Conservation (phyloP, 805 yeast species). For the Candida ulmi region DNA sequence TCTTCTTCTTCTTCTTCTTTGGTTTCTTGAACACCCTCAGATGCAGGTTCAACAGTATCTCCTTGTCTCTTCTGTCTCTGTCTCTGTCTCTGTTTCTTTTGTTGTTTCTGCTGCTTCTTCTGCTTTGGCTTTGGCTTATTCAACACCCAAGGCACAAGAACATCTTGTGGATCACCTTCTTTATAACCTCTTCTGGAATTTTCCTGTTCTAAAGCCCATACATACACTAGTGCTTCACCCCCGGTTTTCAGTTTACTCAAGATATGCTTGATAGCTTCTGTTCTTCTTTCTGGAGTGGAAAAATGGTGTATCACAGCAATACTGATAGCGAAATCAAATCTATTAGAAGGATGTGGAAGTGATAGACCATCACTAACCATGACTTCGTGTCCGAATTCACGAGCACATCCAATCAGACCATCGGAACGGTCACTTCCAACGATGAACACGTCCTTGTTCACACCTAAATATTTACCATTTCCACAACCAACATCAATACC, state of each 20-base stretch:
- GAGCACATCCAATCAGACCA: conserved; percentile 64
- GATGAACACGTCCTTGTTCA: conserved; percentile 62
- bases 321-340: conserved; percentile 78
- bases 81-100: no score
- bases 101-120: conserved; percentile 24
- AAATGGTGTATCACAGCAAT: conserved; percentile 97
- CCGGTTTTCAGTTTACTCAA: conserved; percentile 49
- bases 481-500: conserved; percentile 98
- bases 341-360: conserved; percentile 46
- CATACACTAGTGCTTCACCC: conserved; percentile 77
- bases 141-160: conserved; percentile 92
- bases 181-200: conserved; percentile 84
- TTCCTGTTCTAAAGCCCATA: conserved; percentile 96
- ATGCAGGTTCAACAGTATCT: no score
- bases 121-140: conserved; percentile 41
- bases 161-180: conserved; percentile 89
- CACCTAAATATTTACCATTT: conserved; percentile 82
- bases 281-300: conserved; percentile 74
- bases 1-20: conserved; percentile 6
- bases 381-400: conserved; percentile 43
- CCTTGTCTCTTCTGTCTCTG: no score
- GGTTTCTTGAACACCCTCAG: no score
- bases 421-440: conserved; percentile 73
- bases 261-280: conserved; percentile 68
- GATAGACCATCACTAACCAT: conserved; percentile 77